Evolutionary conservation across 148 eudicot genomes (phyloP).

Genomic region (Cornus kousa): DNA sequence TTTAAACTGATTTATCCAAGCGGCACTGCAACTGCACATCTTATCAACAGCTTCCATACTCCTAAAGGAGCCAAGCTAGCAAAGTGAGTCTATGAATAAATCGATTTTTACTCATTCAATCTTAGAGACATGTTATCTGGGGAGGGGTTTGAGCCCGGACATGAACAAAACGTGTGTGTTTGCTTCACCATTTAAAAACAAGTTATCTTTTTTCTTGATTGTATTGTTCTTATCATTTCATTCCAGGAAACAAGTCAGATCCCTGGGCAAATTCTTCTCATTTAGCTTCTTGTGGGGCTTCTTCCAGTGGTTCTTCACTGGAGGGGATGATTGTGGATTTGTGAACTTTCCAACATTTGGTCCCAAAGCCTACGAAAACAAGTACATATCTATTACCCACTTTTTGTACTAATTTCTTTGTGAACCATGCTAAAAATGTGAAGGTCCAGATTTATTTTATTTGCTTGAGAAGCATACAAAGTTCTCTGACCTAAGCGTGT

Average conservation of each 20-base stretch:
- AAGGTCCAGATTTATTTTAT: no score
- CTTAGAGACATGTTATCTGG: not conserved
- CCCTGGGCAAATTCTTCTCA: constrained; percentile 72
- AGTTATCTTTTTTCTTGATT: not conserved
- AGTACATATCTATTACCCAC: constrained; percentile 26
- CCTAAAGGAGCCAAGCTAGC: constrained; percentile 88
- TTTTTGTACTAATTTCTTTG: not conserved
- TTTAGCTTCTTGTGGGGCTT: constrained; percentile 92
- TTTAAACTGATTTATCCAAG: constrained; percentile 88
- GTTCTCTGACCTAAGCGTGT: not conserved
- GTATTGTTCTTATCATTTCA: constrained; percentile 2
- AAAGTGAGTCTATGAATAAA: constrained; percentile 38
- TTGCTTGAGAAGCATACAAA: no score
- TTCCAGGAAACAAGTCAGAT: constrained; percentile 75
- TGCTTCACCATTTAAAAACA: no score
- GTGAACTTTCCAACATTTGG: constrained; percentile 68
- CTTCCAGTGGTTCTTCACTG: constrained; percentile 95
- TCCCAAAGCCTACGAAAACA: constrained; percentile 59
- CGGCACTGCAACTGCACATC: constrained; percentile 89
- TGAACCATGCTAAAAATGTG: not conserved
- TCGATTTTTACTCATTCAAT: not conserved
- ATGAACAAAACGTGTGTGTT: no score
- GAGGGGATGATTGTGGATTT: constrained; percentile 72
- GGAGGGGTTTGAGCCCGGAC: no score
- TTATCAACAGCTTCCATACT: constrained; percentile 95